Conservation (phyloP, 768 basidiomycete genomes). For the Tephrocybe rancida region DNA sequence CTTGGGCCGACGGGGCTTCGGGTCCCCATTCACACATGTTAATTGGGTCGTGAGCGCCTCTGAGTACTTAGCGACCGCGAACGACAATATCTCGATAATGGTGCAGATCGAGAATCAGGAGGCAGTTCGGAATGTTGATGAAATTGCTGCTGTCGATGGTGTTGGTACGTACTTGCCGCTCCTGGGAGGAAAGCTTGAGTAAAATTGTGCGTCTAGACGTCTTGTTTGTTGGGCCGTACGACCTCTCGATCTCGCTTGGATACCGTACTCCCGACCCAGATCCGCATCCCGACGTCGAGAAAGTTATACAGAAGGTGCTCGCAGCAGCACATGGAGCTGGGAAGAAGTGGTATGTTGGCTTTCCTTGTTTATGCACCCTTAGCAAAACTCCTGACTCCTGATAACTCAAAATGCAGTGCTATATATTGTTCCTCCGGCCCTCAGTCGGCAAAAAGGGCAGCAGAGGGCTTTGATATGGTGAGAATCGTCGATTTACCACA, state of each 20-base stretch:
- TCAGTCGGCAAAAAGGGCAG: slow-evolving; percentile 23
- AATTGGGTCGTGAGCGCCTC: slow-evolving; percentile 53
- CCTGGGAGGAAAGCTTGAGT: background rate
- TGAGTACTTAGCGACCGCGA: slow-evolving; percentile 59
- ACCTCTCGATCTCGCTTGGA: slow-evolving; percentile 65
- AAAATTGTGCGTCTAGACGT: slow-evolving; percentile 27
- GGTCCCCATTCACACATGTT: slow-evolving; percentile 62
- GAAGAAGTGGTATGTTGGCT: slow-evolving; percentile 67
- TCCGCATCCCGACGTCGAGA: slow-evolving; percentile 65
- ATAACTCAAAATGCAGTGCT: slow-evolving; percentile 10
- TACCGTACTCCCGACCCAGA: slow-evolving; percentile 64
- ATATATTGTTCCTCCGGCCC: slow-evolving; percentile 25
- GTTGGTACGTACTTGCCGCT: slow-evolving; percentile 44
- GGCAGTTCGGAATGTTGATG: slow-evolving; percentile 58
- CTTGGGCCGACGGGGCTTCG: slow-evolving; percentile 62
- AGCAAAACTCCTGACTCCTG: background rate
- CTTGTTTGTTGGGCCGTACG: slow-evolving; percentile 61
- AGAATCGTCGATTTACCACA: background rate
- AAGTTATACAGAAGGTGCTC: slow-evolving; percentile 56
- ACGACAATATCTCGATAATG: slow-evolving; percentile 56
- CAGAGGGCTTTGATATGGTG: slow-evolving; percentile 29
- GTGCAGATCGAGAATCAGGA: slow-evolving; percentile 70
- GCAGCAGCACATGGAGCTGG: slow-evolving; percentile 48
- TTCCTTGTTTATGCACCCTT: background rate
- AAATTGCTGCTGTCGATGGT: slow-evolving; percentile 63